Evolutionary conservation across 768 basidiomycete species (phyloP).

Genomic region (Naganishia onofrii): DNA sequence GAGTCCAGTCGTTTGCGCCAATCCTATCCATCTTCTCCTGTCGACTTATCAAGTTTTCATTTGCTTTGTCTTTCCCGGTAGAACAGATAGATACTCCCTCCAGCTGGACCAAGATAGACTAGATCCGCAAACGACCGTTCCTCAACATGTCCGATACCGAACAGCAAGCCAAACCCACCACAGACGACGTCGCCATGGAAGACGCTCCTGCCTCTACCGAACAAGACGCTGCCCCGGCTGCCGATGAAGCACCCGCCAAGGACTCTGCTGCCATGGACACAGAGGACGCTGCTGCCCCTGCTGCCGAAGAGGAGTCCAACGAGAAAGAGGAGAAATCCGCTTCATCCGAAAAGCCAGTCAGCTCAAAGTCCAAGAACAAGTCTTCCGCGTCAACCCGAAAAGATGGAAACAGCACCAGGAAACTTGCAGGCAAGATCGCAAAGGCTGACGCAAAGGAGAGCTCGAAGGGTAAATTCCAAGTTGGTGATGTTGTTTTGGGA

Average conservation of each 20-base stretch:
- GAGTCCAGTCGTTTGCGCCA: neutral
- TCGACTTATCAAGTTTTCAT: slow-evolving; percentile 6
- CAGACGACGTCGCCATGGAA: slow-evolving; percentile 26
- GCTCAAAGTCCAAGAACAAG: slow-evolving; percentile 20
- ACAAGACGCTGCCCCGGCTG: slow-evolving; percentile 19
- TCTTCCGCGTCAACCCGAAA: neutral
- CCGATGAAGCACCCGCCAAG: slow-evolving; percentile 20
- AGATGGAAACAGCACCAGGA: slow-evolving; percentile 9
- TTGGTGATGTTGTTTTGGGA: slow-evolving; percentile 82
- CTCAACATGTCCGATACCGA: slow-evolving; percentile 28
- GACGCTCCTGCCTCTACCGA: slow-evolving; percentile 14
- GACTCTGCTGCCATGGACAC: slow-evolving; percentile 30
- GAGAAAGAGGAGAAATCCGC: slow-evolving; percentile 28
- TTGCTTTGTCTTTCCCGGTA: neutral
- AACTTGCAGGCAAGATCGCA: slow-evolving; percentile 7
- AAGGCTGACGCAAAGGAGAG: slow-evolving; percentile 9
- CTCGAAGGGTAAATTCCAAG: slow-evolving; percentile 56
- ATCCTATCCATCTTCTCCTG: neutral
- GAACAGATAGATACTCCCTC: slow-evolving; percentile 8
- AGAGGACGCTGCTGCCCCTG: slow-evolving; percentile 26
- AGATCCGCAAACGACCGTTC: neutral
- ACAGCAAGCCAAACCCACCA: slow-evolving; percentile 27
- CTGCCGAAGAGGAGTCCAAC: slow-evolving; percentile 24
- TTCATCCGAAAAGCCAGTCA: slow-evolving; percentile 27
- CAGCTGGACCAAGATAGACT: neutral